Conservation (phyloP, 805 yeast genomes). For the Dipodascus geniculatus region DNA sequence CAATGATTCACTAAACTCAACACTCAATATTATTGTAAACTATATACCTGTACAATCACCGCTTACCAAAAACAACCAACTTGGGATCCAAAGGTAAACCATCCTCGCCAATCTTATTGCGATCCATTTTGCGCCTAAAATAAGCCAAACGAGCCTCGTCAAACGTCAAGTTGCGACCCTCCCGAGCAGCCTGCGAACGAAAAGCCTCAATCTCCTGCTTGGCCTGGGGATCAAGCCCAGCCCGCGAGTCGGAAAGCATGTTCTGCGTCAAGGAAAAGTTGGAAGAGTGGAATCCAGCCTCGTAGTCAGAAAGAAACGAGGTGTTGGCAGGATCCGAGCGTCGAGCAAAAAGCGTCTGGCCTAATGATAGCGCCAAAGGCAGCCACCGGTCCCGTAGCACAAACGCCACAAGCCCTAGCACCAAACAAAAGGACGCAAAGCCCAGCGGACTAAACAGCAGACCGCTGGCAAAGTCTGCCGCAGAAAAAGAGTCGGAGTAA, state of each 20-base stretch:
- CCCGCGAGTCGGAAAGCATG: not conserved
- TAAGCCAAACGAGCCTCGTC: not conserved
- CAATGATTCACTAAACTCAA: no score
- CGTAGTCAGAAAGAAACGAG: not conserved
- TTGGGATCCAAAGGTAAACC: constrained; percentile 1
- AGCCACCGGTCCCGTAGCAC: not conserved
- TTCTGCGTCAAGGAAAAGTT: not conserved
- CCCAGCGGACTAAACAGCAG: not conserved
- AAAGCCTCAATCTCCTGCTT: not conserved
- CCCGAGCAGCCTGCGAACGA: not conserved
- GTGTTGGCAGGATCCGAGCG: not conserved
- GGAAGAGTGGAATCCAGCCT: not conserved
- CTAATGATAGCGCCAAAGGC: no score
- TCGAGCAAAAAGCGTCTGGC: not conserved
- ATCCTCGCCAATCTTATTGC: not conserved
- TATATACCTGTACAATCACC: no score
- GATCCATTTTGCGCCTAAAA: not conserved
- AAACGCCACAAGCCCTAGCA: not conserved
- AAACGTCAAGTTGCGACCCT: not conserved
- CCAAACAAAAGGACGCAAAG: not conserved
- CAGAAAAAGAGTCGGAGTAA: no score
- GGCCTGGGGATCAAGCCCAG: constrained; percentile 1
- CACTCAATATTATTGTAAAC: no score
- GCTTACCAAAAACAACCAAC: not conserved
- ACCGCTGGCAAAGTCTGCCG: no score